Evolutionary conservation across 2,329 filamentous ascomycete species (phyloP), one percentile per base, ranked within the genome.

Genomic region (Monosporascus sp.): DNA sequence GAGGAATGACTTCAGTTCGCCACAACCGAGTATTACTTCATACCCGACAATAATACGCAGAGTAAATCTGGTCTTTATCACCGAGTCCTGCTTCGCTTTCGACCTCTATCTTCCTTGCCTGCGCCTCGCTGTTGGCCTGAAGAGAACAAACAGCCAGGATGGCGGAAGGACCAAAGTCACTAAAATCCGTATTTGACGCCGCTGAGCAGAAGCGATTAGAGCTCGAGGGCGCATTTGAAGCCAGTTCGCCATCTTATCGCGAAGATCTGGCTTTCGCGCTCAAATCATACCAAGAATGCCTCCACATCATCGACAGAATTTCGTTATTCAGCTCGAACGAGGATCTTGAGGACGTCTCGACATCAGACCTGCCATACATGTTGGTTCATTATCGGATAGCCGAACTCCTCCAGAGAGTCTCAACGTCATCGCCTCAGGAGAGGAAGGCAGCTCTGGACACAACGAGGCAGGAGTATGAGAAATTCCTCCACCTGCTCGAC

Each of bases 301-400:
- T 87, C 54, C 76, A 82, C 54, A 81, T 89, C 52, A 83, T 89
- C 58, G 77, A 83, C 59, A 79, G 83, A 55, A 77, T 94, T 25
- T 87, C 89, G 0, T 77, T 99, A 50, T 97, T 97, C 79, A 96
- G 90, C 61, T 79, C 85, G 37, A 99, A 99, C 71, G 94, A 99
- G 71, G 81, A 82, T 1, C 72, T 93, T 39, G 94, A 99, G 57
- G 94, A 99, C 72, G 75, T 97, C 35, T 77, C 89, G 15, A 95
- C 93, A 1, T 79, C 81, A n/a, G 87, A 96, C 65, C 74, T 99
- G 35, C 90, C 90, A 73, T 96, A 93, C 69, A 80, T 99, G 56
- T 80, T 90, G 22, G 81, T 92, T 57, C 80, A 88, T 70, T 90
- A 86, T 70, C 82, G 87, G 64, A 76, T 94, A 50, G 93, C 91